Conservation (phyloP, 768 basidiomycete genomes). For the Xerocomus spinulosus region DNA sequence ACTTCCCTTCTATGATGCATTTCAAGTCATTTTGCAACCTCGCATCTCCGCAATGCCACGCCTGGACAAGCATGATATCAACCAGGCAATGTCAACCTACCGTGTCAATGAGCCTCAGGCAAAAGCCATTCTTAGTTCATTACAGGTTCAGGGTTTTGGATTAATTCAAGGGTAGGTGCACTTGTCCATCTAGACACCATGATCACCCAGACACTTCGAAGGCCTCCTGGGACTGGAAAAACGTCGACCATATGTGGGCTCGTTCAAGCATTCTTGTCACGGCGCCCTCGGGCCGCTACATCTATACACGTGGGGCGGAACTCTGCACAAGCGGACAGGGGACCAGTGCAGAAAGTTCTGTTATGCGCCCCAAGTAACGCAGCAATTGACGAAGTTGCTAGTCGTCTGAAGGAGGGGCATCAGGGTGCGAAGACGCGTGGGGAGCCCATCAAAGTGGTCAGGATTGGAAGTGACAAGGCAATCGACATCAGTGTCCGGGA, state of each 20-base stretch:
- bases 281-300: slow-evolving; percentile 46
- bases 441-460: slow-evolving; percentile 74
- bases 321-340: slow-evolving; percentile 37
- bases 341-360: slow-evolving; percentile 64
- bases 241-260: slow-evolving; percentile 96
- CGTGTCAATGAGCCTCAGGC: slow-evolving; percentile 94
- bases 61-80: slow-evolving; percentile 49
- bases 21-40: slow-evolving; percentile 65
- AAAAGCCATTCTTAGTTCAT: slow-evolving; percentile 73
- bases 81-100: slow-evolving; percentile 62
- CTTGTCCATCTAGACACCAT: background rate
- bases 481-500: slow-evolving; percentile 80
- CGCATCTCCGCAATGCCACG: slow-evolving; percentile 44
- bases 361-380: slow-evolving; percentile 98
- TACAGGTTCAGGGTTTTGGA: slow-evolving; percentile 71
- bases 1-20: slow-evolving; percentile 78
- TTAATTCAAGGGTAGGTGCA: slow-evolving; percentile 88
- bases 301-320: slow-evolving; percentile 46
- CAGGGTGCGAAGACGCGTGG: slow-evolving; percentile 50
- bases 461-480: slow-evolving; percentile 74
- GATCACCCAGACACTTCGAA: slow-evolving; percentile 28
- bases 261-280: slow-evolving; percentile 75
- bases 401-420: slow-evolving; percentile 78
- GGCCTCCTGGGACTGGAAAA: slow-evolving; percentile 97
- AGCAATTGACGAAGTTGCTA: slow-evolving; percentile 93